Evolutionary conservation across 306 rosid genomes (phyloP).

Genomic region (Prunus mume): DNA sequence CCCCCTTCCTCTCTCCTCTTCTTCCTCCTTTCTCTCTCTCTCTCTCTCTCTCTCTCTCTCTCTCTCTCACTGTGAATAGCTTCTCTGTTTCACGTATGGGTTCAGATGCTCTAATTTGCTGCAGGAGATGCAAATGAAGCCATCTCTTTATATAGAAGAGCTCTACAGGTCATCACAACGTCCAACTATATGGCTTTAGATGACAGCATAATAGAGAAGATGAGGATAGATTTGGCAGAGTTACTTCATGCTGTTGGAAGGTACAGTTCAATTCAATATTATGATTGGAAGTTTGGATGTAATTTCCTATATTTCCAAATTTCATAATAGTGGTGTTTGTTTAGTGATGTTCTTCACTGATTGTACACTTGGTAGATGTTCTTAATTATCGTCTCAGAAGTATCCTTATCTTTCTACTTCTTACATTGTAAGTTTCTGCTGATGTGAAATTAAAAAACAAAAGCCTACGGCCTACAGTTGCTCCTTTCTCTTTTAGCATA

Average conservation of each 20-base stretch:
- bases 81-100: conserved; percentile 1
- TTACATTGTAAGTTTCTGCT: not conserved
- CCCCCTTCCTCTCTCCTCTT: no score
- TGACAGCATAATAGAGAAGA: conserved; percentile 73
- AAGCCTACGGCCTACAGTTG: not conserved
- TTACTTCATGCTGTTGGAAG: conserved; percentile 80
- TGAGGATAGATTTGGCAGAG: conserved; percentile 80
- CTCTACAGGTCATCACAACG: conserved; percentile 66
- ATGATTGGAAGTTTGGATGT: not conserved
- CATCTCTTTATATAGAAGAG: conserved; percentile 50
- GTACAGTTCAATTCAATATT: conserved; percentile 36
- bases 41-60: not conserved
- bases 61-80: not conserved
- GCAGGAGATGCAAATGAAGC: conserved; percentile 86
- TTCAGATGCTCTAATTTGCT: conserved; percentile 19
- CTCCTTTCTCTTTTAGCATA: not conserved
- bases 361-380: not conserved
- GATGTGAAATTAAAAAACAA: not conserved
- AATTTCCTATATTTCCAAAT: not conserved
- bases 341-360: not conserved
- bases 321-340: not conserved
- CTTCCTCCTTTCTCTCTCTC: no score
- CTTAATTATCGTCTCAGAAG: not conserved
- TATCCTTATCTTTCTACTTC: not conserved
- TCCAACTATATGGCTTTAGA: conserved; percentile 67